Base-by-base conservation (phyloP, 129 eudicot genomes). In the Lactuca sativa region DNA sequence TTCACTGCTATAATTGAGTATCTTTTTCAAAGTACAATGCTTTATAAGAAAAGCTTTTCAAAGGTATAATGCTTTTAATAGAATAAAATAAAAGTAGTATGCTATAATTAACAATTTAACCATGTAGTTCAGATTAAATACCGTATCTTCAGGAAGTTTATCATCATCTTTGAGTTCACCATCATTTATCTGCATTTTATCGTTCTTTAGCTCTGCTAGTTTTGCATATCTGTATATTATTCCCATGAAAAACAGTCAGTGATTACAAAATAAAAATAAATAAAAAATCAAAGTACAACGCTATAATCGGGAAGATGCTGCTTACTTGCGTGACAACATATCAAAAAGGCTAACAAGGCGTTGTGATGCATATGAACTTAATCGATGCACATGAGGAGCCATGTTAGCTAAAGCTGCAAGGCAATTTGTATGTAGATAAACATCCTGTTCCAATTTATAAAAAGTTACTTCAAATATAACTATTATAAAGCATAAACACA, bases 361-460 rank as follows among this genome's bases (percentile, higher is more conserved):
- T 79, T 93, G 98, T 49, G 98, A 86, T 62, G 98, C 97, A 83
- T 89, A 93, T 15, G 92, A 87, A 80, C 90, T 87, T 73, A 93
- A 72, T 56, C 88, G 89, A 75, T 93, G 95, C 56, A 87, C 97
- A 66, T 93, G 91, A 51, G 98, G 97, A 3, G 98, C 98, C 97
- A 93, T 93, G 77, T 93, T 93, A 38, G 97, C 96, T 82, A 93
- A 83, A 56, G 92, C 85, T 73, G 95, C 98, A 56, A 93, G 90
- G 65, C 98, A 93, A 81, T 93, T 93, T 64, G 98, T 93, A 73
- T 93, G 98, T 57, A 93, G 95, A 83, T 93, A 93, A 70, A 93
- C 88, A 85, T 93, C 97, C 98, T 93, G 95, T 84, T 70, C 34
- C 72, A 71, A 56, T 53, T 9, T 6, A 58, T 54, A 40, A 69